Conservation (phyloP, 768 basidiomycete genomes). For the Suillus paluster region DNA sequence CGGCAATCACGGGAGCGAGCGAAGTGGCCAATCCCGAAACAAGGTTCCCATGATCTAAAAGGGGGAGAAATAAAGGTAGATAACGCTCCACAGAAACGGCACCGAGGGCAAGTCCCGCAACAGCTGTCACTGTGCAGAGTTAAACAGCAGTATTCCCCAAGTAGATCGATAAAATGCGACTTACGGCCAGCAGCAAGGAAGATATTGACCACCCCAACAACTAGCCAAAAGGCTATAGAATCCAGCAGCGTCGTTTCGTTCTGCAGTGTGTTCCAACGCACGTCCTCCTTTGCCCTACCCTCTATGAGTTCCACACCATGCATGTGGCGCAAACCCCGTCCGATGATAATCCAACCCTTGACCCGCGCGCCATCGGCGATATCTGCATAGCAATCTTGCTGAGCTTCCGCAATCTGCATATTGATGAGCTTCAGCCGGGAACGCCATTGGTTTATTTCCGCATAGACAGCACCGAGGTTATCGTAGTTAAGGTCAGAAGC, state of each 20-base stretch:
- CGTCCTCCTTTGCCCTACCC: constrained; percentile 82
- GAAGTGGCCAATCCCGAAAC: constrained; percentile 68
- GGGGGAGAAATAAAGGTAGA: constrained; percentile 61
- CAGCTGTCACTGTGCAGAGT: constrained; percentile 62
- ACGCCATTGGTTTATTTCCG: constrained; percentile 72
- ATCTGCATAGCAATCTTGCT: constrained; percentile 67
- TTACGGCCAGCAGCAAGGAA: constrained; percentile 64
- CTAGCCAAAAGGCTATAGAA: constrained; percentile 58
- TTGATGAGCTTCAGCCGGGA: constrained; percentile 75
- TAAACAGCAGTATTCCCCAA: constrained; percentile 8
- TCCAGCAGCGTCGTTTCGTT: constrained; percentile 54
- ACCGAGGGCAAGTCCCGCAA: constrained; percentile 66
- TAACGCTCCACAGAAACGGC: constrained; percentile 76
- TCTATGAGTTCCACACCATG: constrained; percentile 72
- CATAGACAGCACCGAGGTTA: constrained; percentile 66
- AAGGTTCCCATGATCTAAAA: constrained; percentile 53
- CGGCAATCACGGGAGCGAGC: constrained; percentile 67
- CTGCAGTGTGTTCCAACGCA: constrained; percentile 80
- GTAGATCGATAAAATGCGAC: constrained; percentile 30
- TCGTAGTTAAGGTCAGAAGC: constrained; percentile 70
- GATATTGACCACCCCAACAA: constrained; percentile 52
- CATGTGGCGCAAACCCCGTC: constrained; percentile 65
- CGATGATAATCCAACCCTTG: constrained; percentile 81
- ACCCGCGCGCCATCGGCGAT: constrained; percentile 72
- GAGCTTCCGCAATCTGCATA: constrained; percentile 69